A percentile compares a stretch with the other conserved stretches of the same genome.
Conservation (phyloP, 202 grass and related monocot species). For the Zizania palustris region DNA sequence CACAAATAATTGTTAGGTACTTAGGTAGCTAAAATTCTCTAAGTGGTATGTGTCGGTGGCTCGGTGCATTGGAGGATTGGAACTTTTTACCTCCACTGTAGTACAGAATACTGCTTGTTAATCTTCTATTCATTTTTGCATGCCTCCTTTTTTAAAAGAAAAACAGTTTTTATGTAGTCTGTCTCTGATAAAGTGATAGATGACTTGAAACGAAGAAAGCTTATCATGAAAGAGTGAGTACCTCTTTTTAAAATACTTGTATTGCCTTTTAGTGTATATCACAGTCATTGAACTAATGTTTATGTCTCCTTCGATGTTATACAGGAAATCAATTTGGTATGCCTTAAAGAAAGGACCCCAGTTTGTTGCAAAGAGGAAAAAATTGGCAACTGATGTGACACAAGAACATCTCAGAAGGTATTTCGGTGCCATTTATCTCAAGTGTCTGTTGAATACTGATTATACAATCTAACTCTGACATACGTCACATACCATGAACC, state of each 20-base stretch:
- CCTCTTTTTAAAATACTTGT: constrained; percentile 11
- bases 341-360: constrained; percentile 87
- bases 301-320: constrained; percentile 27
- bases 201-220: constrained; percentile 86
- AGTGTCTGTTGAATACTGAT: not conserved
- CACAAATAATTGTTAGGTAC: constrained; percentile 1
- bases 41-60: not conserved
- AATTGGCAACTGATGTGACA: constrained; percentile 84
- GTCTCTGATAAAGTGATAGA: constrained; percentile 46
- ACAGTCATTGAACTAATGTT: constrained; percentile 16
- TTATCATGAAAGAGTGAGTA: constrained; percentile 79
- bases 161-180: constrained; percentile 52
- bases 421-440: constrained; percentile 21
- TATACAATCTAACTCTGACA: not conserved
- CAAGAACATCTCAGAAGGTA: constrained; percentile 92
- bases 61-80: not conserved
- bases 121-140: not conserved
- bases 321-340: constrained; percentile 75
- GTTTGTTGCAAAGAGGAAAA: constrained; percentile 87
- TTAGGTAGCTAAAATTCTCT: not conserved
- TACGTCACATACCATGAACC: not conserved
- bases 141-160: constrained; percentile 1
- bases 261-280: not conserved
- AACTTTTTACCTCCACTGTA: constrained; percentile 17
- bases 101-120: not conserved